Evolutionary conservation across 768 basidiomycete species (phyloP).

Genomic region (Inosperma sp.): DNA sequence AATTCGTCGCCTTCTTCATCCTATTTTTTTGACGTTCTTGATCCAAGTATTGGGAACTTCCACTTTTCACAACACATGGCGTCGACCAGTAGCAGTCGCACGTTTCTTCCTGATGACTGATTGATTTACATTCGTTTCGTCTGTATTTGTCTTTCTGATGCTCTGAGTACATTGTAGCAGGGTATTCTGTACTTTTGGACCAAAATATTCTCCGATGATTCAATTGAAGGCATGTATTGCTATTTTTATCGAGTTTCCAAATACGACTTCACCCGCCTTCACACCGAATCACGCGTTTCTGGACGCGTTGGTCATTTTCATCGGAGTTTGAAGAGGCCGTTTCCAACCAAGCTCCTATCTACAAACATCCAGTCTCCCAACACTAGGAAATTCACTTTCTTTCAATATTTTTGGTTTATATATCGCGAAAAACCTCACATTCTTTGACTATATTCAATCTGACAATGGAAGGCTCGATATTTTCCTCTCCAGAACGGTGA

Average conservation of each 20-base stretch:
- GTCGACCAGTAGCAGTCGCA: slow-evolving; percentile 4
- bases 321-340: slow-evolving; percentile 19
- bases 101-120: slow-evolving; percentile 8
- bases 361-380: background rate
- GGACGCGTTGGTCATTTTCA: slow-evolving; percentile 23
- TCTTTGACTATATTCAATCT: slow-evolving; percentile 7
- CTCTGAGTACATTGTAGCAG: too few species aligned
- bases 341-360: slow-evolving; percentile 1
- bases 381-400: background rate
- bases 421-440: slow-evolving; percentile 4
- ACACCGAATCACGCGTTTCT: slow-evolving; percentile 2
- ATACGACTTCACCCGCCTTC: background rate
- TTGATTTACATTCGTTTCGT: background rate
- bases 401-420: slow-evolving; percentile 3
- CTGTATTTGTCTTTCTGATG: background rate
- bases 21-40: slow-evolving; percentile 8
- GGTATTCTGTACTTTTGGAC: too few species aligned
- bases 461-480: slow-evolving; percentile 16
- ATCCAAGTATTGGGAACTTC: slow-evolving; percentile 3
- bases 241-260: too few species aligned
- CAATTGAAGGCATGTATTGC: too few species aligned
- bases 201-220: too few species aligned
- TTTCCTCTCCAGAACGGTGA: slow-evolving; percentile 20
- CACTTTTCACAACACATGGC: slow-evolving; percentile 6
- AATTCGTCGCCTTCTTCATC: background rate